Conservation (phyloP, 208 protist genomes). For the Acanthamoeba triangularis region DNA sequence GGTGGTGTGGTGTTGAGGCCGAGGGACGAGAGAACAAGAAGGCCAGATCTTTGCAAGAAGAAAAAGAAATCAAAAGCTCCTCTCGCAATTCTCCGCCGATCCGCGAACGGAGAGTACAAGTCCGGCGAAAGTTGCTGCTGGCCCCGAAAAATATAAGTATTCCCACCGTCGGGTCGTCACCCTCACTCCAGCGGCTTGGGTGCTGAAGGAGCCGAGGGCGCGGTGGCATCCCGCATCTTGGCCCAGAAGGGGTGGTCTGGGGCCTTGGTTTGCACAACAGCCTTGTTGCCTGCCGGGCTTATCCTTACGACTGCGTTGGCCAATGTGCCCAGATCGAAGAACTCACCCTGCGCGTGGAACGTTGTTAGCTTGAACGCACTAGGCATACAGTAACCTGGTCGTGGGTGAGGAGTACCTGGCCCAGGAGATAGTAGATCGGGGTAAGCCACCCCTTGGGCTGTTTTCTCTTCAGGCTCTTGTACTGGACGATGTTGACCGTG, state of each 20-base stretch:
- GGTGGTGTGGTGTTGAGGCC: no score
- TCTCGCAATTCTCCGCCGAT: no score
- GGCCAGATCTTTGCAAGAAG: no score
- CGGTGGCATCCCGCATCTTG: slow-evolving; percentile 39
- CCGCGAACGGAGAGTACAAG: no score
- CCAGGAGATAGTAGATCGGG: background rate
- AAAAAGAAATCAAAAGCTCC: no score
- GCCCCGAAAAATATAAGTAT: no score
- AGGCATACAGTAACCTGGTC: background rate
- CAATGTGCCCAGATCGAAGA: slow-evolving; percentile 19
- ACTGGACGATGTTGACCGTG: slow-evolving; percentile 63
- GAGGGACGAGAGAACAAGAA: no score
- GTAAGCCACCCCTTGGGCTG: slow-evolving; percentile 60
- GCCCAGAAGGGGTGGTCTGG: slow-evolving; percentile 53
- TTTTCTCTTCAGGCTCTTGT: slow-evolving; percentile 39
- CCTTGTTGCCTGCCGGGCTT: background rate
- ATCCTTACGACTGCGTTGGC: slow-evolving; percentile 38
- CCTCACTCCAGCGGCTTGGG: slow-evolving; percentile 39
- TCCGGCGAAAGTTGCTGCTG: no score
- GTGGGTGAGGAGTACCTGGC: background rate
- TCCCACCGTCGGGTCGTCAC: no score
- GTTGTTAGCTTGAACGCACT: background rate
- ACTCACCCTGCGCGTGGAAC: background rate
- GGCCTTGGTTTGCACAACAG: background rate
- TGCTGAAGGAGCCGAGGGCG: background rate